phyloP scores from a whole-genome alignment of 2,329 filamentous ascomycete genomes.

The Diaporthe velutina region DNA sequence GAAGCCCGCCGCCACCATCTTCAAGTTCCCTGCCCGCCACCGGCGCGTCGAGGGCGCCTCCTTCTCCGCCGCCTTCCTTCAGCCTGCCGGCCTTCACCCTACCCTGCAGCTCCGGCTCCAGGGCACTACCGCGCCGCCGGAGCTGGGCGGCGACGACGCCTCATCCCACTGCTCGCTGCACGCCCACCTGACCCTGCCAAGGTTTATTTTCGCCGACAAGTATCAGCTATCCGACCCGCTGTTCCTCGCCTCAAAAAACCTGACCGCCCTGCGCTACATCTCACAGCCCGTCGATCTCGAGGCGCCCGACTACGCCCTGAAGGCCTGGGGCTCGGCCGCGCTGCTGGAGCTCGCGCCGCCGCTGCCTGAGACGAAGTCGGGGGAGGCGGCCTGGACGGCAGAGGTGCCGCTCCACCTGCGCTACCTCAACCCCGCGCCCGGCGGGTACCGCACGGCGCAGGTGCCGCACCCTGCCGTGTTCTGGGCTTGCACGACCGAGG shows the following conservation, averaged over 20 bases:
- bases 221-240: constrained; percentile 85
- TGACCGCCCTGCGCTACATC: constrained; percentile 76
- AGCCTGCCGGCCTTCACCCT: constrained; percentile 86
- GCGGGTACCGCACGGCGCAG: constrained; percentile 67
- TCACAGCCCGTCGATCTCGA: constrained; percentile 89
- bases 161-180: constrained; percentile 76
- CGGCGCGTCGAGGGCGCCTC: constrained; percentile 62
- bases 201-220: constrained; percentile 84
- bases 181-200: constrained; percentile 86
- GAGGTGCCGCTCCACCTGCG: constrained; percentile 88
- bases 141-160: constrained; percentile 47
- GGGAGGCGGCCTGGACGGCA: constrained; percentile 67
- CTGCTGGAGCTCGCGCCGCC: constrained; percentile 80
- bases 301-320: constrained; percentile 84
- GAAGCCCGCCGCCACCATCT: constrained; percentile 80
- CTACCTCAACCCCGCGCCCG: constrained; percentile 76
- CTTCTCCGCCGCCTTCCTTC: constrained; percentile 75
- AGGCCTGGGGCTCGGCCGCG: constrained; percentile 82
- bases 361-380: constrained; percentile 29
- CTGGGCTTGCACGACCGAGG: constrained; percentile 84
- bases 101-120: constrained; percentile 78
- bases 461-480: constrained; percentile 88
- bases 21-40: constrained; percentile 87
- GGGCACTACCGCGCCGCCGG: constrained; percentile 56
- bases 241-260: constrained; percentile 85